Conservation (phyloP, 768 basidiomycete species). For the Mycena albidolilacea region DNA sequence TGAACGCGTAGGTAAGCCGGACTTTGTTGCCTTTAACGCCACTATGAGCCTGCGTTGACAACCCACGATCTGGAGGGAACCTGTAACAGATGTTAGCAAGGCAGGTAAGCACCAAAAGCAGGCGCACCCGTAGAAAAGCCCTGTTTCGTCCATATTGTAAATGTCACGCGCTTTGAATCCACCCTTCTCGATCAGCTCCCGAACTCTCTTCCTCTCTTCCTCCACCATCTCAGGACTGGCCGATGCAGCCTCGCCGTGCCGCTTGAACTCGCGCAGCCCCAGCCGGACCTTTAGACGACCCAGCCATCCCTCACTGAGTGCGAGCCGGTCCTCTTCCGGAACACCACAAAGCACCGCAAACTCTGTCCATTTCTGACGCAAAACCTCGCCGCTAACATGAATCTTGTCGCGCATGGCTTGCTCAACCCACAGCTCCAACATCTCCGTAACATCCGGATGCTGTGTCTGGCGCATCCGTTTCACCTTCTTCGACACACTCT, state of each 20-base stretch:
- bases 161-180: constrained; percentile 48
- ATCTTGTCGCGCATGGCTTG: constrained; percentile 51
- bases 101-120: neutral
- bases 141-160: too few relatives aligned
- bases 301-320: constrained; percentile 55
- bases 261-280: constrained; percentile 46
- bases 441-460: constrained; percentile 52
- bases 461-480: constrained; percentile 37
- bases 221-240: constrained; percentile 42
- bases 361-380: too few relatives aligned
- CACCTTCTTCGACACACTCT: constrained; percentile 2
- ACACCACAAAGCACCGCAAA: too few relatives aligned
- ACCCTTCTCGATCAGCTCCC: constrained; percentile 46
- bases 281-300: constrained; percentile 42
- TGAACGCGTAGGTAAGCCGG: constrained; percentile 45
- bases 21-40: constrained; percentile 32
- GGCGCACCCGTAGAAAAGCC: constrained; percentile 33
- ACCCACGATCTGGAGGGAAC: neutral
- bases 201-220: constrained; percentile 44
- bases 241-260: constrained; percentile 54
- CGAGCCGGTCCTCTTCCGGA: constrained; percentile 48
- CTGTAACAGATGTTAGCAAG: neutral
- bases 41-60: constrained; percentile 8
- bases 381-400: too few relatives aligned
- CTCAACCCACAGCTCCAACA: constrained; percentile 54